A percentile compares a stretch with the other conserved stretches of the same genome.
Evolutionary conservation across 345 rosid genomes (phyloP).

Genomic region (Chamaenerion angustifolium): DNA sequence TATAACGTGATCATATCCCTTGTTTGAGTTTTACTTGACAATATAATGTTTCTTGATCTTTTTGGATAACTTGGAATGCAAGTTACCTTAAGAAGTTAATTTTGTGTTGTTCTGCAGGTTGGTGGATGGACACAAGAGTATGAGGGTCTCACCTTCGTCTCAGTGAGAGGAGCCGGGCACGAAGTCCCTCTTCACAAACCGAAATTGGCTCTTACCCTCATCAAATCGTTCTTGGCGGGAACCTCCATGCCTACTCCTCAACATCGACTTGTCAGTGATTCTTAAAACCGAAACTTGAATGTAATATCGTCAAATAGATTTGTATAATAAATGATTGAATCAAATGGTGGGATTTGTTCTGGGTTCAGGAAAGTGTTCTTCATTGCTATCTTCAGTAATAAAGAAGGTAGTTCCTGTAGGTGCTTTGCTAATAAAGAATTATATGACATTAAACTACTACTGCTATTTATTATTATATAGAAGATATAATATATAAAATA

Average conservation of each 20-base stretch:
- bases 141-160: constrained; percentile 65
- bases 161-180: constrained; percentile 84
- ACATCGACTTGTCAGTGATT: constrained; percentile 15
- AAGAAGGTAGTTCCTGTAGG: too few species aligned
- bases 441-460: too few species aligned
- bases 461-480: too few species aligned
- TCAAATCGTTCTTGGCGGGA: constrained; percentile 69
- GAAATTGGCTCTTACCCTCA: constrained; percentile 51
- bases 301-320: too few species aligned
- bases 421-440: too few species aligned
- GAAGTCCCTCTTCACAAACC: constrained; percentile 90
- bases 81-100: not conserved
- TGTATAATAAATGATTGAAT: not conserved
- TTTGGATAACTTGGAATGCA: too few species aligned
- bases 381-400: too few species aligned
- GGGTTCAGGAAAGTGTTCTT: not conserved
- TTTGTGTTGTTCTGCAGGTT: constrained; percentile 33
- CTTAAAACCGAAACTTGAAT: constrained; percentile 8
- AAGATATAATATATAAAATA: too few species aligned
- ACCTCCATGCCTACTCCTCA: constrained; percentile 28
- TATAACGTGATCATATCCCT: too few species aligned
- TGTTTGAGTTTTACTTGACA: too few species aligned
- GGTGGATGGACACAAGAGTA: constrained; percentile 95
- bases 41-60: too few species aligned
- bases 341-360: not conserved